phyloP scores from a whole-genome alignment of 192 early-diverging fungal species.

The Dimargaris xerosporica region DNA sequence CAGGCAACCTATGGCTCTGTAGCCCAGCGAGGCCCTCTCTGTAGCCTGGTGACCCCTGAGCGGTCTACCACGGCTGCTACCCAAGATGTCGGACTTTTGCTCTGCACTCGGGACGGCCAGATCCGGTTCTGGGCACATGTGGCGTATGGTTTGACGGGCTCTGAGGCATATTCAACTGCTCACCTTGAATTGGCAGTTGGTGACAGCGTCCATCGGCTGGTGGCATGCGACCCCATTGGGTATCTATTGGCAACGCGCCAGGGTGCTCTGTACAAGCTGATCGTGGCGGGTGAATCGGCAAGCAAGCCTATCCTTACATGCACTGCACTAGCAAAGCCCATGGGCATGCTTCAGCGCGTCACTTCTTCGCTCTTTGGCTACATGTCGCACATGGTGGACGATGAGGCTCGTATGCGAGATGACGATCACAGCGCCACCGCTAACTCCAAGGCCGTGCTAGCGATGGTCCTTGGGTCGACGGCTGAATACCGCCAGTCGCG shows the following conservation, averaged over 20 bases:
- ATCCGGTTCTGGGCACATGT: conserved; percentile 30
- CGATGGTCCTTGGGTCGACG: conserved; percentile 18
- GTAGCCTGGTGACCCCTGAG: neutral
- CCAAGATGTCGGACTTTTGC: conserved; percentile 22
- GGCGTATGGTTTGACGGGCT: conserved; percentile 26
- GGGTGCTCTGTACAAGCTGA: conserved; percentile 19
- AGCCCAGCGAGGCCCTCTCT: neutral
- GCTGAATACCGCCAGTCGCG: conserved; percentile 27
- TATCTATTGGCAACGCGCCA: conserved; percentile 19
- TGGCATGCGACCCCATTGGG: conserved; percentile 14
- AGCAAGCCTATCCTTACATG: conserved; percentile 14
- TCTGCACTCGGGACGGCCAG: conserved; percentile 18
- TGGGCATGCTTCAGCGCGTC: conserved; percentile 21
- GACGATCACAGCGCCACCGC: neutral
- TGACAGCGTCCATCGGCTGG: conserved; percentile 16
- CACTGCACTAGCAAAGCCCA: conserved; percentile 13
- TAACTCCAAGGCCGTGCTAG: conserved; percentile 15
- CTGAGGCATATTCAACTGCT: conserved; percentile 15
- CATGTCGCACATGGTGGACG: conserved; percentile 6
- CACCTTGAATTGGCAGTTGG: conserved; percentile 10
- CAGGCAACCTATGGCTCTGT: too few species aligned
- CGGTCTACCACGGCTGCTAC: neutral
- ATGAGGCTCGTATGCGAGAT: neutral
- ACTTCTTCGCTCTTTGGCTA: conserved; percentile 23
- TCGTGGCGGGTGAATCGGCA: conserved; percentile 12